A percentile compares a stretch with the other conserved stretches of the same genome.
These are phyloP conservation scores for Globisporangium barbulae DNA, from an alignment of 352 stramenopile species.

Conservation along the genomic window DNA sequence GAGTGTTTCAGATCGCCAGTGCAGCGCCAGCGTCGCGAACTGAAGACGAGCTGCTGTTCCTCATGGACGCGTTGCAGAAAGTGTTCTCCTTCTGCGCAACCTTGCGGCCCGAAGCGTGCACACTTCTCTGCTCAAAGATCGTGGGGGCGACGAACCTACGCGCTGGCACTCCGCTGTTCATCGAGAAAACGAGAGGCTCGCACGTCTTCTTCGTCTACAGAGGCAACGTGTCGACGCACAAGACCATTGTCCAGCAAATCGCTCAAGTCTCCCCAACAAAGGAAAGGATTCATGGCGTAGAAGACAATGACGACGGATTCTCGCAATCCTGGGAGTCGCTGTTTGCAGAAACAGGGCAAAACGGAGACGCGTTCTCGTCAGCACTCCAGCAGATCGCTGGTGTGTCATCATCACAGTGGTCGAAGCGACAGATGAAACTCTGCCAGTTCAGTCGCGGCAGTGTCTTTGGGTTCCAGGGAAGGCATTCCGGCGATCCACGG, in stretches of 20 bases:
- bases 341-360: neutral
- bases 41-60: conserved; percentile 33
- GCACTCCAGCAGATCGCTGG: neutral
- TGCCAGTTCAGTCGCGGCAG: conserved; percentile 4
- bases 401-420: conserved; percentile 3
- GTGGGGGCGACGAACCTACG: conserved; percentile 22
- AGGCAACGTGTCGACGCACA: conserved; percentile 22
- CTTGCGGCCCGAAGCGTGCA: conserved; percentile 34
- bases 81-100: conserved; percentile 37
- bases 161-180: conserved; percentile 27
- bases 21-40: conserved; percentile 20
- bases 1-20: conserved; percentile 25
- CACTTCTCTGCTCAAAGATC: conserved; percentile 31
- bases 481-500: neutral
- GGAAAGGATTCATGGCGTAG: neutral
- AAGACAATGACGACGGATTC: neutral
- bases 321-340: conserved; percentile 9
- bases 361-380: neutral
- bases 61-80: conserved; percentile 44
- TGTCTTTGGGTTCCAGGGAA: conserved; percentile 14
- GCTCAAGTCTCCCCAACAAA: neutral
- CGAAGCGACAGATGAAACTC: conserved; percentile 12
- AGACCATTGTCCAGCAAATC: conserved; percentile 22
- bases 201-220: conserved; percentile 29
- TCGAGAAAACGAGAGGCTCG: conserved; percentile 20